Base-by-base conservation (phyloP, 306 rosid species). In the Quercus ilex region DNA sequence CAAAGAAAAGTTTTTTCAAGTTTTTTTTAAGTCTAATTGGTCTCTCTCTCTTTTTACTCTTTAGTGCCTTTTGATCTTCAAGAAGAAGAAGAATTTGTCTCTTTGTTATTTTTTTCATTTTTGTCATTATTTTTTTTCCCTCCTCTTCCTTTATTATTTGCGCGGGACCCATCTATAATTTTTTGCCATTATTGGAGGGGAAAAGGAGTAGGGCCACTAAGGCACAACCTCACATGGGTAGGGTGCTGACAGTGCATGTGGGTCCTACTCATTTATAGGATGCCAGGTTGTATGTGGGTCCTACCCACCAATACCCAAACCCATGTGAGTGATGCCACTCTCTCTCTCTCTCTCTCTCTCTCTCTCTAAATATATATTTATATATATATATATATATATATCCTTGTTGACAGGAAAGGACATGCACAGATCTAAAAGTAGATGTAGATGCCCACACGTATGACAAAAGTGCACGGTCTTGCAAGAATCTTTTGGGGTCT, bases 401-500 rank as follows among this genome's bases (percentile, higher is more conserved):
- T 14, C 35, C 5, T 10, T 18, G 13, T 5, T 88, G 89, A 77
- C 79, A 83, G 77, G 86, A 85, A 85, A 82, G 88, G 92, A 89
- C 90, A 79, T 81, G 83, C 82, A 85, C 57, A 87, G 85, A 85
- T 83, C 78, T 80, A 69, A 86, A 89, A 81, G 86, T 51, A 58
- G 85, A 86, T 55, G 84, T 77, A 82, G 87, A 86, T 89, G 90
- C 80, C 73, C 94, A 83, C 93, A 89, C 87, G 94, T 87, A 92
- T 87, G 98, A 92, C 91, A 94, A 94, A 90, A 90, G 76, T 83
- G 86, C 79, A 76, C 92, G 84, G 90, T 80, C 19, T 65, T 81
- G 74, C 62, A 68, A 78, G 94, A 89, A 92, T 89, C 91, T 89
- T 89, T 90, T 30, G 90, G 88, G 78, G 5, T 81, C 76, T 80